Base-by-base conservation (phyloP, 768 basidiomycete genomes). In the Tricholoma sp. region DNA sequence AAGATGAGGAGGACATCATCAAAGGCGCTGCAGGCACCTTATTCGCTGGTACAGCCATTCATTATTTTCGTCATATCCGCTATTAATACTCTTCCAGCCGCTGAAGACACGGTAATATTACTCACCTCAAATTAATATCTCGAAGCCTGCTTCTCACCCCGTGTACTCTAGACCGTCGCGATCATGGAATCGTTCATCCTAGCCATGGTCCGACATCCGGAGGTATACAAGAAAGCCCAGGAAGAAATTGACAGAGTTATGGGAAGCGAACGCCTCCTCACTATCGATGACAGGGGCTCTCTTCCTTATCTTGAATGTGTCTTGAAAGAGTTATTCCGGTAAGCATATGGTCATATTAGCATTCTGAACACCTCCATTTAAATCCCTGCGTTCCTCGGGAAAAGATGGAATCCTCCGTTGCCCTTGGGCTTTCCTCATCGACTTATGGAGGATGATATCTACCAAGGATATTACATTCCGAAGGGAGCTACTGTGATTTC, bases 21-120 rank as follows among this genome's bases (percentile, higher is more conserved):
- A 80, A 78, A 71, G 80, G 79, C 43, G 77, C 79, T n/a, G 80
- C 81, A 51, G 81, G 77, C 29, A 82, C 80, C 6, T 68, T 82
- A 50, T 79, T 75, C 65, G 74, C 74, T 50, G 80, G 80, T 80
- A 64, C 57, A 73, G 55, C 54, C 24, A 21, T 39, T 19, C 55
- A 27, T 49, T 55, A 27, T 57, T 22, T 27, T 29, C 31, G n/a
- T 31, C 39, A 27, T 41, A 45, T 11, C 37, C 31, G 53, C 2
- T 45, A 32, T 45, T 45, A 29, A 57, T 55, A 29, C 27, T 19
- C 21, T 52, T 53, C 35, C 54, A 77, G 76, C 75, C 50, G 74
- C 74, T 6, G 73, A 73, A 63, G 75, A 76, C 50, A 76, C 75
- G 45, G 75, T 74, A 61, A 8, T 43, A 50, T 52, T 37, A 32